Evolutionary conservation across 2,329 filamentous ascomycete genomes (phyloP).

Genomic region (Laburnicola sp.): DNA sequence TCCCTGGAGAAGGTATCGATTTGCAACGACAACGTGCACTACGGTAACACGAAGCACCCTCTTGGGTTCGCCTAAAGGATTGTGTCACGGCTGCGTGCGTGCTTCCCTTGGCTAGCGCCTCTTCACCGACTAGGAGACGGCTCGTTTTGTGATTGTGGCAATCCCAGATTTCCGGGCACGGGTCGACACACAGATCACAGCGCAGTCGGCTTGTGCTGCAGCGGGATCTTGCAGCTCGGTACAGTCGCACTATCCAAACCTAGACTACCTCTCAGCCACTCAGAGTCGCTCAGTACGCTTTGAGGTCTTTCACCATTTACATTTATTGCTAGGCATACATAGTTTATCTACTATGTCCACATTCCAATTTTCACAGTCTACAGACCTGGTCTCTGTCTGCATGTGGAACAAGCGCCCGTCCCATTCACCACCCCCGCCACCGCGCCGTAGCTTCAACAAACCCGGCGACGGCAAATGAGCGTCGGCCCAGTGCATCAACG

Average conservation of each 20-base stretch:
- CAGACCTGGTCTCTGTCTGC: neutral
- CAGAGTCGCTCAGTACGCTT: no score
- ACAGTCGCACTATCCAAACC: neutral
- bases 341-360: neutral
- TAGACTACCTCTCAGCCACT: neutral
- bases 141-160: neutral
- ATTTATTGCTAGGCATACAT: no score
- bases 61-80: neutral
- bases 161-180: neutral
- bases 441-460: neutral
- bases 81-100: conserved; percentile 3
- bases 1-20: neutral
- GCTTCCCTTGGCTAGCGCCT: neutral
- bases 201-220: neutral
- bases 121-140: neutral
- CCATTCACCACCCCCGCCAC: neutral
- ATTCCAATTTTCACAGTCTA: neutral
- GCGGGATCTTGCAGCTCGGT: neutral
- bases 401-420: conserved; percentile 1
- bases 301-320: no score
- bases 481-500: conserved; percentile 3
- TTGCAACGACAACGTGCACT: conserved; percentile 3
- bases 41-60: conserved; percentile 1
- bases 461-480: neutral
- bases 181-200: neutral